phyloP scores from a whole-genome alignment of 768 basidiomycete species.

The Rhizopogon vesiculosus region DNA sequence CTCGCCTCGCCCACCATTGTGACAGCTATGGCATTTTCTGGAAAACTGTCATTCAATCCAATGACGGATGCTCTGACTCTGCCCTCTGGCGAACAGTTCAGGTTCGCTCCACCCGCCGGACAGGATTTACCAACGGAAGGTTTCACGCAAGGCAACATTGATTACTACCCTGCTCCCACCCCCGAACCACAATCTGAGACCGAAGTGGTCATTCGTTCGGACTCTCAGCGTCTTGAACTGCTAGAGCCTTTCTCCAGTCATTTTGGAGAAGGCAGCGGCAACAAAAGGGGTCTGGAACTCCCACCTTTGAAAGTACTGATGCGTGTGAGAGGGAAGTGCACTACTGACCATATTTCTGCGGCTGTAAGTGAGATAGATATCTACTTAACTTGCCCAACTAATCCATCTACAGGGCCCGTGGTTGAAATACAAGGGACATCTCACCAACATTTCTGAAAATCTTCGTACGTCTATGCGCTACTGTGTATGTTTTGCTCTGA shows the following conservation, averaged over 20 bases:
- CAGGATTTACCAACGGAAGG: constrained; percentile 80
- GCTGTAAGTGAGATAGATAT: constrained; percentile 49
- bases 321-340: constrained; percentile 96
- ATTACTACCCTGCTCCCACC: constrained; percentile 72
- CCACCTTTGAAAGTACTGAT: constrained; percentile 81
- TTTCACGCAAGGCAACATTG: constrained; percentile 68
- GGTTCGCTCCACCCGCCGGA: constrained; percentile 79
- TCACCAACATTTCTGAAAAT: constrained; percentile 96
- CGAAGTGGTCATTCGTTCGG: constrained; percentile 68
- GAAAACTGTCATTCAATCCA: constrained; percentile 91
- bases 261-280: constrained; percentile 48
- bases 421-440: constrained; percentile 98
- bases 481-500: not conserved
- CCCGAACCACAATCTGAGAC: constrained; percentile 77
- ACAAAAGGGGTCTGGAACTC: constrained; percentile 63
- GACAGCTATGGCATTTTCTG: constrained; percentile 96
- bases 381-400: not conserved
- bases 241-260: constrained; percentile 81
- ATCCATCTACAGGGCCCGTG: constrained; percentile 71
- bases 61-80: constrained; percentile 66
- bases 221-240: constrained; percentile 82
- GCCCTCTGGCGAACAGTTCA: constrained; percentile 74
- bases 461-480: constrained; percentile 53
- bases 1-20: constrained; percentile 95
- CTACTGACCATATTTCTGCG: constrained; percentile 97